Base-by-base conservation (phyloP, 495 filamentous ascomycete species). In the Neurospora sp. region DNA sequence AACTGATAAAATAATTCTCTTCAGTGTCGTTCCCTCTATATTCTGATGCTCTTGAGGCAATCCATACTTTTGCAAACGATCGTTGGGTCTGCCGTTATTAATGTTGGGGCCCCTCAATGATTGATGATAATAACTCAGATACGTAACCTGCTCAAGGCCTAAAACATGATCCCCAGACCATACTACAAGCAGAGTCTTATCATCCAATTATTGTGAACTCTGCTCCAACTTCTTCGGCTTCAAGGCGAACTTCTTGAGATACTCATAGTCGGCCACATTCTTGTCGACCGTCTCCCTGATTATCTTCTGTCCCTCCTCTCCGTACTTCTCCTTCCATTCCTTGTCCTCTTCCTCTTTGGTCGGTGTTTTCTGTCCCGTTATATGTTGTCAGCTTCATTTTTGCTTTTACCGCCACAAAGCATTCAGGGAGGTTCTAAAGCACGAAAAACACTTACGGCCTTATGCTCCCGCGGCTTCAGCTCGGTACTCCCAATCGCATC, bases 181-280 rank as follows among this genome's bases (percentile, higher is more conserved):
- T 18, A 18, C 40, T 42, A 42, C n/a, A 27, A 27, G 45, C 20
- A 53, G 10, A 12, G 5, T 31, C 53, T 16, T 65, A 37, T 65
- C 5, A 18, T 16, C 1, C 53, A 35, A 65, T 2, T 27, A 18
- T 27, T 14, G 2, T 5, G 6, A 8, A 35, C 12, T 31, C 6
- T 65, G 7, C 27, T 37, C 53, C 27, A 27, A 1, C 53, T 35
- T 59, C 10, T 31, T 65, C 53, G 53, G 53, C 76, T 77, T 76
- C 77, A 97, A 84, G 71, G 92, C 92, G 82, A 96, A 98, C 75
- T 88, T 86, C 89, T 95, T 97, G 82, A 98, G 82, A 80, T 96
- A 96, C 81, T 96, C 89, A 76, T 98, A 98, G 80, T 97, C 89
- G n/a, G 82, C 82, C 74, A 95, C 86, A 80, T 94, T 96, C 65